Evolutionary conservation across 441 rosid species (phyloP).

Genomic region (Adansonia grandidieri): DNA sequence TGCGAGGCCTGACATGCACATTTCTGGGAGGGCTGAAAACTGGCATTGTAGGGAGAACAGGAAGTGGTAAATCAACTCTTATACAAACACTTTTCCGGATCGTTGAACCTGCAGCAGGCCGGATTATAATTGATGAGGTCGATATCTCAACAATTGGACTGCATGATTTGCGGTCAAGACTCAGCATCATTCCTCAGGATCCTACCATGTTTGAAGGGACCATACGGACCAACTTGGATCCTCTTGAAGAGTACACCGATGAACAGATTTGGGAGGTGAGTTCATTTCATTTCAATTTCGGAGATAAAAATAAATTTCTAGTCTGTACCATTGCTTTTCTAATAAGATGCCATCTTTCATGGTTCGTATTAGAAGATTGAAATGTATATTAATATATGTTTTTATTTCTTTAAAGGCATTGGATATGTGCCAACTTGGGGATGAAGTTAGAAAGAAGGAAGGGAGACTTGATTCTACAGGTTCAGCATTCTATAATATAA

Average conservation of each 20-base stretch:
- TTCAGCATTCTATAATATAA: constrained; percentile 27
- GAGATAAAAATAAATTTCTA: no score
- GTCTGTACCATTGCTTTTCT: no score
- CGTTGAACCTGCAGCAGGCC: background rate
- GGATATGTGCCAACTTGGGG: constrained; percentile 89
- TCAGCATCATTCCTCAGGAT: constrained; percentile 88
- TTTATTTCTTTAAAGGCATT: constrained; percentile 58
- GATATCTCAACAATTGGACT: background rate
- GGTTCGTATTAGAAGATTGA: background rate
- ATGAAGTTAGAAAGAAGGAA: constrained; percentile 80
- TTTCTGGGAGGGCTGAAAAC: constrained; percentile 81
- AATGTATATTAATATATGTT: constrained; percentile 16
- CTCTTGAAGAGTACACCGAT: constrained; percentile 80
- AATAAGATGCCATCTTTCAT: background rate
- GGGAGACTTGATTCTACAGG: constrained; percentile 69
- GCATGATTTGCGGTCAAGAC: constrained; percentile 15
- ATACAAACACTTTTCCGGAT: background rate
- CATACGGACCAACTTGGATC: constrained; percentile 82
- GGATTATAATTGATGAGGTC: background rate
- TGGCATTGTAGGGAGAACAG: constrained; percentile 38
- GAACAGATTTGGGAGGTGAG: constrained; percentile 87
- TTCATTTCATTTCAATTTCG: background rate
- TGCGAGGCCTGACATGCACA: constrained; percentile 75
- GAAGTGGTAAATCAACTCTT: constrained; percentile 1
- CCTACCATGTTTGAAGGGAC: constrained; percentile 97